Conservation (phyloP, 768 basidiomycete genomes). For the Phaeotremella fagi region DNA sequence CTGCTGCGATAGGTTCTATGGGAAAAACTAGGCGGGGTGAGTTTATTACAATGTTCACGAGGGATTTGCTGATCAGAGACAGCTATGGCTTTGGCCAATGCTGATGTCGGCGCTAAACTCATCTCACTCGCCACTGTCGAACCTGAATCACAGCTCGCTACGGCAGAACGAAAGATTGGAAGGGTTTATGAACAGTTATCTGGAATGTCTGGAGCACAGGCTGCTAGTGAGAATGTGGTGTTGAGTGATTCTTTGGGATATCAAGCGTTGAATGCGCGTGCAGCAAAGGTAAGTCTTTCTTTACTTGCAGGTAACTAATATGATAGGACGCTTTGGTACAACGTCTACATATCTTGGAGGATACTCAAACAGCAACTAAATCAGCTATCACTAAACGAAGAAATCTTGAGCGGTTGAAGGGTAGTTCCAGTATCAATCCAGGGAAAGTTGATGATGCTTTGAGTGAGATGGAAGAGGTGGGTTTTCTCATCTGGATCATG, state of each 20-base stretch:
- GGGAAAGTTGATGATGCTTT: conserved; percentile 53
- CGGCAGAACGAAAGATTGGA: conserved; percentile 74
- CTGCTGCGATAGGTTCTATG: conserved; percentile 83
- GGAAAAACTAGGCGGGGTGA: conserved; percentile 72
- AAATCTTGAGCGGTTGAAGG: conserved; percentile 60
- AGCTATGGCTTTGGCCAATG: conserved; percentile 73
- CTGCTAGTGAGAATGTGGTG: conserved; percentile 89
- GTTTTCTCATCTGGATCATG: conserved; percentile 1
- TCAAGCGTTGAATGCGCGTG: conserved; percentile 92
- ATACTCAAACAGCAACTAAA: conserved; percentile 89
- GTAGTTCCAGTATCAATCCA: conserved; percentile 59
- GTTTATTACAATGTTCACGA: conserved; percentile 13
- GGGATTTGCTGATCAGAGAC: conserved; percentile 8
- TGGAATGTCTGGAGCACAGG: conserved; percentile 80
- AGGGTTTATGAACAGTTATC: conserved; percentile 80
- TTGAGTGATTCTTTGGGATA: conserved; percentile 95
- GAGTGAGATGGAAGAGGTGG: conserved; percentile 45
- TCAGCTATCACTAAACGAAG: conserved; percentile 86
- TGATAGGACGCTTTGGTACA: conserved; percentile 65
- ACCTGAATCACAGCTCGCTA: conserved; percentile 74
- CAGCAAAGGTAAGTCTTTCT: conserved; percentile 61
- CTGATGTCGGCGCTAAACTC: conserved; percentile 90
- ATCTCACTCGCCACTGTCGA: conserved; percentile 85
- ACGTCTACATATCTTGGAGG: conserved; percentile 84
- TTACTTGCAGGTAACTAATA: neutral